Conservation (phyloP, 148 eudicot species). For the Rhododendron kiyosumense region DNA sequence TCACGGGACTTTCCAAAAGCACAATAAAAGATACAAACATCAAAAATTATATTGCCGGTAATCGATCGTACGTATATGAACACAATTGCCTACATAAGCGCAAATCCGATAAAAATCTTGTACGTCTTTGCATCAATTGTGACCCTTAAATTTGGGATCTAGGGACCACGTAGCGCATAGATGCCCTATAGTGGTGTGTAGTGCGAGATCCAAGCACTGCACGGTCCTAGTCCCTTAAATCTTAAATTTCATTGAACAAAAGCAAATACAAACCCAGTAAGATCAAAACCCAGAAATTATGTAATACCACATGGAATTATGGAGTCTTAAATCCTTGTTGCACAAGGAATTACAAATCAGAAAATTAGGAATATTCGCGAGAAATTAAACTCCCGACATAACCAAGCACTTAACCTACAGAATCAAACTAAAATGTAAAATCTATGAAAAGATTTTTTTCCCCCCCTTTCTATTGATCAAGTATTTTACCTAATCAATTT, state of each 20-base stretch:
- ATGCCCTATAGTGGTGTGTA: too few relatives aligned
- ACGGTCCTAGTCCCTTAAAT: too few relatives aligned
- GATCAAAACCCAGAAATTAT: not conserved
- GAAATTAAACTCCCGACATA: not conserved
- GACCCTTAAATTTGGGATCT: too few relatives aligned
- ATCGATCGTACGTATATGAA: too few relatives aligned
- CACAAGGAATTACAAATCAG: not conserved
- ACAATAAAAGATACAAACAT: not conserved
- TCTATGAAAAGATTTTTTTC: not conserved
- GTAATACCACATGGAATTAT: not conserved
- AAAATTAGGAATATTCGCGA: not conserved
- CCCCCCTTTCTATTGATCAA: not conserved
- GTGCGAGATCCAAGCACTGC: too few relatives aligned
- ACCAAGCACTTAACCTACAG: not conserved
- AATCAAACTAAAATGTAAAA: not conserved
- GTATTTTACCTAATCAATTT: not conserved
- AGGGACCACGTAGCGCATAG: too few relatives aligned
- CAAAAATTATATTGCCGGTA: not conserved
- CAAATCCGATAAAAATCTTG: too few relatives aligned
- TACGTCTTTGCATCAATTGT: too few relatives aligned
- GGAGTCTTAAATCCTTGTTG: not conserved
- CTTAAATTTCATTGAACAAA: not conserved
- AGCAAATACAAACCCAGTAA: not conserved
- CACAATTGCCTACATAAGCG: too few relatives aligned
- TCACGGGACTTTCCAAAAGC: too few relatives aligned